Evolutionary conservation across 768 basidiomycete species (phyloP).

Genomic region (Cubamyces lactineus): DNA sequence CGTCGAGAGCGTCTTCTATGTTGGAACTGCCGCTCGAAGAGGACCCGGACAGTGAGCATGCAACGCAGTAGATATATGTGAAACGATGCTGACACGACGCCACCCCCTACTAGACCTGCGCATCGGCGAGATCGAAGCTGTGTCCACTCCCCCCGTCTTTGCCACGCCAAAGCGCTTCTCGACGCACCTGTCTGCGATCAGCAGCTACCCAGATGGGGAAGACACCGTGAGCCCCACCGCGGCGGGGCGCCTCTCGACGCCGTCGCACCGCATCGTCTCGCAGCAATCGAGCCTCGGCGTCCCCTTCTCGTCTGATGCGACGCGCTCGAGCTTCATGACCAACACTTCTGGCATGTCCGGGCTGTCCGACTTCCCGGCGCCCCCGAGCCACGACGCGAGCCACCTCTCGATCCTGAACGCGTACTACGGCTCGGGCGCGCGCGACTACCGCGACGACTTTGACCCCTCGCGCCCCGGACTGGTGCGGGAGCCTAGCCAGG

Average conservation of each 20-base stretch:
- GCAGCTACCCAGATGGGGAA: constrained; percentile 18
- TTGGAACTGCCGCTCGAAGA: constrained; percentile 36
- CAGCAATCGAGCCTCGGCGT: constrained; percentile 28
- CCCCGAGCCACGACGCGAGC: constrained; percentile 45
- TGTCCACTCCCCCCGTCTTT: constrained; percentile 52
- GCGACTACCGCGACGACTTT: constrained; percentile 17
- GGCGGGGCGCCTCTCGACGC: background rate
- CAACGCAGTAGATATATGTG: constrained; percentile 19
- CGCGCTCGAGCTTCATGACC: constrained; percentile 65
- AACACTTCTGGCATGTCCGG: constrained; percentile 64
- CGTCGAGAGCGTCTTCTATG: constrained; percentile 38
- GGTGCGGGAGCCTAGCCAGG: constrained; percentile 30
- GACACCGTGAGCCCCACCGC: background rate
- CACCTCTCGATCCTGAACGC: constrained; percentile 49
- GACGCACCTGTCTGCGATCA: constrained; percentile 32
- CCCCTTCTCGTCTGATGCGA: constrained; percentile 36
- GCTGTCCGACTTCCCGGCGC: constrained; percentile 73
- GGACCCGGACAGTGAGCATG: constrained; percentile 47
- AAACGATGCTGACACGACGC: constrained; percentile 4
- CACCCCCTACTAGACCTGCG: constrained; percentile 46
- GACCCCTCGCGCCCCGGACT: constrained; percentile 18
- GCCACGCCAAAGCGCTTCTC: constrained; percentile 42
- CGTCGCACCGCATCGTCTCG: constrained; percentile 25
- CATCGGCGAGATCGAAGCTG: constrained; percentile 53
- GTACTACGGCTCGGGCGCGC: constrained; percentile 41